phyloP scores from a whole-genome alignment of 1,284 basidiomycete species.

The Cryptococcus sp. region DNA sequence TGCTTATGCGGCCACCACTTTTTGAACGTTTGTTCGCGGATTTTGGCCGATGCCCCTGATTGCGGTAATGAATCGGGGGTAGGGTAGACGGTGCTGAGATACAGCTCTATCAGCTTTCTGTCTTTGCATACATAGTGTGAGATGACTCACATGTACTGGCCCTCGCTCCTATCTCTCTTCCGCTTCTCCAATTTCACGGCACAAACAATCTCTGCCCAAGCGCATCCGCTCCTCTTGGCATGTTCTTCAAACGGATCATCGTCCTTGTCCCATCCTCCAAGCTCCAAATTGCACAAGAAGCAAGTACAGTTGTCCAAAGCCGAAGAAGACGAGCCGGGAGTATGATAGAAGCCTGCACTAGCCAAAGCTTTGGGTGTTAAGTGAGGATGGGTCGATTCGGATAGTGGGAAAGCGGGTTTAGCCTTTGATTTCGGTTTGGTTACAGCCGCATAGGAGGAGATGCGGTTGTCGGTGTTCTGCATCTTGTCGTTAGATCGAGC shows the following conservation, averaged over 20 bases:
- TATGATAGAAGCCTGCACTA: slow-evolving; percentile 77
- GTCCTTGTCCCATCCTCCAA: slow-evolving; percentile 73
- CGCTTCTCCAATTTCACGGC: slow-evolving; percentile 55
- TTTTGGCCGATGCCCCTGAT: slow-evolving; percentile 66
- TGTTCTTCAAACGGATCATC: slow-evolving; percentile 83
- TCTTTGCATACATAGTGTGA: not conserved
- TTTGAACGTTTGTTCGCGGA: slow-evolving; percentile 68
- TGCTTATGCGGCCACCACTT: slow-evolving; percentile 72
- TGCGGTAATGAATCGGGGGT: slow-evolving; percentile 65
- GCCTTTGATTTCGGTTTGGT: slow-evolving; percentile 36
- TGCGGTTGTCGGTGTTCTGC: slow-evolving; percentile 40
- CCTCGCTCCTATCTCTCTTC: slow-evolving; percentile 16
- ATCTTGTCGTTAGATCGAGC: slow-evolving; percentile 23
- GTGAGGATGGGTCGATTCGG: slow-evolving; percentile 41
- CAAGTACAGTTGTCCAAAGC: slow-evolving; percentile 58
- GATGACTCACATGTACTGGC: slow-evolving; percentile 11
- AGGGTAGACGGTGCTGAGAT: slow-evolving; percentile 60
- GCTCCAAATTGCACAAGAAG: slow-evolving; percentile 71
- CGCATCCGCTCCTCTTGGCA: slow-evolving; percentile 63
- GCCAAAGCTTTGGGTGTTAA: slow-evolving; percentile 72
- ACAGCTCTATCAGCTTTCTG: slow-evolving; percentile 3
- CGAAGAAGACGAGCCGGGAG: slow-evolving; percentile 20
- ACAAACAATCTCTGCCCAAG: slow-evolving; percentile 76
- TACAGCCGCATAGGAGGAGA: slow-evolving; percentile 37
- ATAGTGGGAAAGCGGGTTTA: slow-evolving; percentile 45